These are phyloP conservation scores for Geotrichum carabidarum DNA, from an alignment of 1,139 yeast species.

Conservation along the genomic window DNA sequence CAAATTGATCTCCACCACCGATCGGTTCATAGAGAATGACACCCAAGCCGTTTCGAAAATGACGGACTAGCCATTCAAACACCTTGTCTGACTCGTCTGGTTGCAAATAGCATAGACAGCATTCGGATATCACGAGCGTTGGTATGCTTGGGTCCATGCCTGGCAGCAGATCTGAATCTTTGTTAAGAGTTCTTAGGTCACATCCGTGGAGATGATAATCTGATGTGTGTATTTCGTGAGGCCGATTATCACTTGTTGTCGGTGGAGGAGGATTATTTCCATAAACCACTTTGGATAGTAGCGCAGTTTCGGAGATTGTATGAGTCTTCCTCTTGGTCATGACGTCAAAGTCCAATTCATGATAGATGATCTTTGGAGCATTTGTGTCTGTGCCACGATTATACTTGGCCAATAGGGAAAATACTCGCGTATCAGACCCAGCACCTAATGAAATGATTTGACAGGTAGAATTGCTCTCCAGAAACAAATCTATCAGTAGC, in stretches of 20 bases:
- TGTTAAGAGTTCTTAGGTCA: conserved; percentile 46
- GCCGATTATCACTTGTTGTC: conserved; percentile 2
- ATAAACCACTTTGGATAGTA: conserved; percentile 29
- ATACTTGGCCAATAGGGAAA: conserved; percentile 41
- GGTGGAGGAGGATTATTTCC: background rate
- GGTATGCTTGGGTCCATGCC: conserved; percentile 46
- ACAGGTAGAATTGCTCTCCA: conserved; percentile 33
- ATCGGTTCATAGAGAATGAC: conserved; percentile 81
- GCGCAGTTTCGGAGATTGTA: conserved; percentile 39
- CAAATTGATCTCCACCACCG: conserved; percentile 65
- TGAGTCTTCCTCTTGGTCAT: conserved; percentile 57
- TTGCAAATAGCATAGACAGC: conserved; percentile 78
- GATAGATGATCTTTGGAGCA: conserved; percentile 41
- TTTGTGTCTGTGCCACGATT: conserved; percentile 2
- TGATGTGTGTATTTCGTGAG: conserved; percentile 39
- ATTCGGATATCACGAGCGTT: conserved; percentile 77
- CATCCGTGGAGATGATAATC: conserved; percentile 52
- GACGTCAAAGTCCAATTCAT: conserved; percentile 73
- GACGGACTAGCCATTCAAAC: conserved; percentile 37
- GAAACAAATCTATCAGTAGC: conserved; percentile 47
- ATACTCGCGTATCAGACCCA: conserved; percentile 89
- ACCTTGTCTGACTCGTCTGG: conserved; percentile 53
- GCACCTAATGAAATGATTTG: conserved; percentile 86
- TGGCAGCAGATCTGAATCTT: conserved; percentile 19
- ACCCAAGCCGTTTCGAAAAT: conserved; percentile 27